These are phyloP conservation scores for Acrodontium crateriforme DNA, from an alignment of 2,329 filamentous ascomycete species.

Conservation along the genomic window DNA sequence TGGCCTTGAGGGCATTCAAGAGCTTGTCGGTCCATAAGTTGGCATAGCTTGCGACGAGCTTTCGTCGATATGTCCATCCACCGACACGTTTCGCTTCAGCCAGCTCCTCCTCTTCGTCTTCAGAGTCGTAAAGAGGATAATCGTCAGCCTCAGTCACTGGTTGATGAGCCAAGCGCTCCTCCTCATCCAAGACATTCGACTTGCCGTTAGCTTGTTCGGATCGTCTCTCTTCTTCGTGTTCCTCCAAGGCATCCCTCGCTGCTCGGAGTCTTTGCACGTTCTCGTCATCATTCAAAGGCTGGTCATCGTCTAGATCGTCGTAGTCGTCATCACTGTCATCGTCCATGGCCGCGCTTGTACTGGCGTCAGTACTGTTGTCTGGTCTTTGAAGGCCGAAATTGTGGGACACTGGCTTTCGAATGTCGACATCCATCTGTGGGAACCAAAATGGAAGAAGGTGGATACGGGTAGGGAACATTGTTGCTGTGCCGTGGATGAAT, in stretches of 20 bases:
- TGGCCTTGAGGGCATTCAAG: conserved; percentile 21
- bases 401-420: conserved; percentile 79
- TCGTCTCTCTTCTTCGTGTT: conserved; percentile 36
- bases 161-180: conserved; percentile 63
- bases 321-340: conserved; percentile 59
- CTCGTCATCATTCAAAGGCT: conserved; percentile 24
- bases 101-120: conserved; percentile 58
- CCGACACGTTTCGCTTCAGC: conserved; percentile 67
- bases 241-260: conserved; percentile 36
- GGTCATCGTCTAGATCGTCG: conserved; percentile 49
- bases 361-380: conserved; percentile 58
- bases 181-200: conserved; percentile 50
- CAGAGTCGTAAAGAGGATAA: conserved; percentile 82
- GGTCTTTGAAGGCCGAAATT: conserved; percentile 82
- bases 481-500: conserved; percentile 91
- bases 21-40: conserved; percentile 29
- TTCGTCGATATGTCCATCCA: conserved; percentile 59
- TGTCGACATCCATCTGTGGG: conserved; percentile 96
- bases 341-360: conserved; percentile 63
- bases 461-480: conserved; percentile 74
- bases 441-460: conserved; percentile 91
- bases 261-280: conserved; percentile 34
- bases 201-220: conserved; percentile 30
- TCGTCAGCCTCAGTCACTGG: conserved; percentile 43
- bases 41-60: conserved; percentile 36